Conservation (phyloP, 2,329 filamentous ascomycete genomes). For the Diaporthe batatas region DNA sequence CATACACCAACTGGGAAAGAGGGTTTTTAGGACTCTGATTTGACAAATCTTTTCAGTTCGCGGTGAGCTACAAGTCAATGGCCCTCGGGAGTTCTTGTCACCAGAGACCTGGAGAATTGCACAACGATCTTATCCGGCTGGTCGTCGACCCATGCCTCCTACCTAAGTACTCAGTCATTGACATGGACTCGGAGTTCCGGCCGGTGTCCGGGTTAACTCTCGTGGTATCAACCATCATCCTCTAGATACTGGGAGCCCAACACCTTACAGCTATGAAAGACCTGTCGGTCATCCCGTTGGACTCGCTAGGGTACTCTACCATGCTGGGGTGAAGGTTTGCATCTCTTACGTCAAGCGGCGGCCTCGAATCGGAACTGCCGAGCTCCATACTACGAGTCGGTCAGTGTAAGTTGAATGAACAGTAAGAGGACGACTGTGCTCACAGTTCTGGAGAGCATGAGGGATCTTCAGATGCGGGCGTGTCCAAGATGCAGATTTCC, state of each 20-base stretch:
- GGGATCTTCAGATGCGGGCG: slow-evolving; percentile 30
- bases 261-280: slow-evolving; percentile 54
- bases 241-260: slow-evolving; percentile 15
- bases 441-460: slow-evolving; percentile 14
- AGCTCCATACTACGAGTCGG: slow-evolving; percentile 57
- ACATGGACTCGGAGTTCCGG: slow-evolving; percentile 1
- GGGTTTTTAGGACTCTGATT: background rate
- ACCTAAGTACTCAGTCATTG: slow-evolving; percentile 2
- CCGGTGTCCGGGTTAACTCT: slow-evolving; percentile 6
- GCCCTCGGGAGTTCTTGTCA: background rate
- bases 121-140: slow-evolving; percentile 83
- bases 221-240: slow-evolving; percentile 11
- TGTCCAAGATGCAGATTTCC: slow-evolving; percentile 65
- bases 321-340: slow-evolving; percentile 63
- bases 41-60: background rate
- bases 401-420: background rate
- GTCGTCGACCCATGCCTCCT: slow-evolving; percentile 80
- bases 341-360: slow-evolving; percentile 70
- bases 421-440: slow-evolving; percentile 54
- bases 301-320: slow-evolving; percentile 60
- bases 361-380: slow-evolving; percentile 45
- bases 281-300: slow-evolving; percentile 69
- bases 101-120: slow-evolving; percentile 75
- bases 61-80: background rate
- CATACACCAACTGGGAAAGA: background rate